phyloP scores from a whole-genome alignment of 2,329 filamentous ascomycete species.

The Fusarium buxicola region DNA sequence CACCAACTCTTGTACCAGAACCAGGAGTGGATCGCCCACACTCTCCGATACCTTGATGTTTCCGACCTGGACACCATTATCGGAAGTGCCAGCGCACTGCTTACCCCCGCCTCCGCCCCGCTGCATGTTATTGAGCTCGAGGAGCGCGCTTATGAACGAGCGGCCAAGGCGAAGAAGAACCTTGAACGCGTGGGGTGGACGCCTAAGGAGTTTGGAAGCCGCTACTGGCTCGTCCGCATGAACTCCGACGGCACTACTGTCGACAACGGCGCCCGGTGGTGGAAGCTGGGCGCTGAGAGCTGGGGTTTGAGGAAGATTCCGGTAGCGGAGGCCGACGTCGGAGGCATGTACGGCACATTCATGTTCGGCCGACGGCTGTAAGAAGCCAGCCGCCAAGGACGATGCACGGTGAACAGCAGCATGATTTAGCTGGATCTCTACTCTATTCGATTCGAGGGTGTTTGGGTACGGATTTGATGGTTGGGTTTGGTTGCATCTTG shows the following conservation, averaged over 20 bases:
- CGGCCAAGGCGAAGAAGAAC: conserved; percentile 72
- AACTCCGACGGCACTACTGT: conserved; percentile 51
- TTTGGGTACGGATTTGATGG: conserved; percentile 15
- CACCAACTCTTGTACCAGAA: conserved; percentile 71
- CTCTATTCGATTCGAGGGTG: conserved; percentile 39
- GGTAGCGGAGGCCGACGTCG: conserved; percentile 90
- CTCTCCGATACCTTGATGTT: conserved; percentile 80
- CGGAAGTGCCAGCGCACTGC: conserved; percentile 69
- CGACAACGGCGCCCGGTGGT: conserved; percentile 67
- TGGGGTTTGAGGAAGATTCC: conserved; percentile 94
- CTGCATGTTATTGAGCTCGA: conserved; percentile 82
- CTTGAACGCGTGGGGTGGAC: conserved; percentile 75
- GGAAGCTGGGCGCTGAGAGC: conserved; percentile 87
- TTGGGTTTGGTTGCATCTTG: conserved; percentile 38
- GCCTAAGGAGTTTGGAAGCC: conserved; percentile 74
- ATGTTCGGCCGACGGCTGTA: conserved; percentile 72
- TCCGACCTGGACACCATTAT: conserved; percentile 71
- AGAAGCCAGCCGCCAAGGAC: conserved; percentile 45
- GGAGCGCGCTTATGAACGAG: conserved; percentile 73
- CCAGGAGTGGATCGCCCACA: conserved; percentile 61
- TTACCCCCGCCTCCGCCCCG: conserved; percentile 70
- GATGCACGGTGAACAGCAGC: conserved; percentile 56
- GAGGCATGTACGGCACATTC: conserved; percentile 87
- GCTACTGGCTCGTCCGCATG: conserved; percentile 74
- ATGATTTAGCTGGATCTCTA: conserved; percentile 37